Evolutionary conservation across 768 basidiomycete species (phyloP), one percentile per base, ranked within the genome.

Genomic region (Leccinum incarnatum): DNA sequence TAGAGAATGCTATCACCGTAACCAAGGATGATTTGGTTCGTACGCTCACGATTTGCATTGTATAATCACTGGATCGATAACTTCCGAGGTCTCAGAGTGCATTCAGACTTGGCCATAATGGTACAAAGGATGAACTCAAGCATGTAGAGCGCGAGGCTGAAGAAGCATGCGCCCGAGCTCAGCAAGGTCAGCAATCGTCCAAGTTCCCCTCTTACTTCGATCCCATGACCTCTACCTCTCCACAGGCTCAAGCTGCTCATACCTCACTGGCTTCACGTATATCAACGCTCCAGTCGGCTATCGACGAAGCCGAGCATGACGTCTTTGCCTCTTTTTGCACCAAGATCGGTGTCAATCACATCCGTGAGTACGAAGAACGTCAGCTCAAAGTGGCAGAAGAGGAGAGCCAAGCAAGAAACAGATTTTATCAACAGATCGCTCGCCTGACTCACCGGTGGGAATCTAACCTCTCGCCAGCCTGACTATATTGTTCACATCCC

Each of bases 361-460:
- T 99, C 62, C 85, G 95, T 27, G 93, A 95, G 65, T 99, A 95
- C 69, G 96, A 98, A 73, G 90, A 93, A 69, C 85, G 89, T 21
- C 93, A 96, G 67, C 78, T 98, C 30, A 91, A 88, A 71, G 83
- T 91, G 23, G 93, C 91, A 0, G 88, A 94, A 72, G 91, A 91
- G 65, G 93, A 94, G 72, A 91, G 84, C 67, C 91, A 91, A 65
- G 91, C 90, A 8, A 77, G 91, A 57, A 75, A 95, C 63, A 82
- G 88, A 50, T 96, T 85, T 64, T 88, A 94, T 62, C 90, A 87
- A 5, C 93, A 95, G 70, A 89, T 95, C 59, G 88, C 89, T 0
- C 81, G 95, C 9, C 76, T 98, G 57, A 85, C 82, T 2, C 91
- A 95, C 74, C 90, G 93, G 95, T 94, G 70, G 46, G 65, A 10